phyloP scores from a whole-genome alignment of 2,329 filamentous ascomycete genomes.

The Xylariaceae sp. region DNA sequence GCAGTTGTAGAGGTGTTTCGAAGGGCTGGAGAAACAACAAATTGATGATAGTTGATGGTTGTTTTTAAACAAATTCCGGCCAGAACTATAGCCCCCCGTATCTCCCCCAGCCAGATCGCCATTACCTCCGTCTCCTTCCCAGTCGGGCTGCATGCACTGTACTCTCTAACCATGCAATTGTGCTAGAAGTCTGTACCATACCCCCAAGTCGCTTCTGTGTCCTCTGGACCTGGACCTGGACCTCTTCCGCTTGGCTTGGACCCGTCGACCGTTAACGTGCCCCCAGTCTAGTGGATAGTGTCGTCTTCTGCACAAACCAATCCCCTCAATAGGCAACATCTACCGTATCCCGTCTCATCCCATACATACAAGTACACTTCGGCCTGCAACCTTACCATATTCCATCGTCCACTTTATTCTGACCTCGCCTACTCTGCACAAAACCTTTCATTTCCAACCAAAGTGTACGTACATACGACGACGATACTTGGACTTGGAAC shows the following conservation, averaged over 20 bases:
- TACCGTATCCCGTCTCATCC: constrained; percentile 38
- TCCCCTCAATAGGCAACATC: constrained; percentile 39
- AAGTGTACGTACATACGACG: constrained; percentile 23
- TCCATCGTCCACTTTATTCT: constrained; percentile 37
- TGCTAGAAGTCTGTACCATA: constrained; percentile 39
- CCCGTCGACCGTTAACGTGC: constrained; percentile 35
- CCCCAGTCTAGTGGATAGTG: constrained; percentile 37
- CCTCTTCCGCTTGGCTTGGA: constrained; percentile 34
- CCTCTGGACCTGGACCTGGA: constrained; percentile 33
- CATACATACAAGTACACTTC: constrained; percentile 39
- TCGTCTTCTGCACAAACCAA: constrained; percentile 36
- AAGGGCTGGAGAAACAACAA: constrained; percentile 13
- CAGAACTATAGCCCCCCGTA: constrained; percentile 31
- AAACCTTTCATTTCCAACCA: constrained; percentile 28
- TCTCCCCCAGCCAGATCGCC: constrained; percentile 37
- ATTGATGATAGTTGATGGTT: constrained; percentile 20
- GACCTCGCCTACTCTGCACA: constrained; percentile 33
- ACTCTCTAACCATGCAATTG: constrained; percentile 36
- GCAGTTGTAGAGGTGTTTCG: constrained; percentile 13
- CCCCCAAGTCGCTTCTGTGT: constrained; percentile 35
- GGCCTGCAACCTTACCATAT: constrained; percentile 39
- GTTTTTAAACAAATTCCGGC: constrained; percentile 31
- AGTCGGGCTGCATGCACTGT: constrained; percentile 38
- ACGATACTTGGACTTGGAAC: constrained; percentile 21
- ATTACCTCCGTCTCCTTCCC: constrained; percentile 39